Percentiles rank a stretch among this genome's conserved stretches.
Conservation (phyloP, 2,329 filamentous ascomycete species). For the Claviceps fusiformis region DNA sequence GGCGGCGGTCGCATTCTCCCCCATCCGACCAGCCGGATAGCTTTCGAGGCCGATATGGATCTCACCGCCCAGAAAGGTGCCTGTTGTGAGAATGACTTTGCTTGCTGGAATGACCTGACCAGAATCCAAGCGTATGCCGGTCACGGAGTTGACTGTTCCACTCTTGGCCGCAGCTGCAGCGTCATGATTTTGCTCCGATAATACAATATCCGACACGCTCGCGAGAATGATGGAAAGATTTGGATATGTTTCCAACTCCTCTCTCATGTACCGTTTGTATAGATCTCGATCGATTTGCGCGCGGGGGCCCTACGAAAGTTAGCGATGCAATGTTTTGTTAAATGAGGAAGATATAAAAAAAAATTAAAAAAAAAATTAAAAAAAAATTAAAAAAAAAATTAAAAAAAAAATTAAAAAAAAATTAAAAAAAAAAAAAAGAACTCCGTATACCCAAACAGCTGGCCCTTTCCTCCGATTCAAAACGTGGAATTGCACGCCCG, state of each 20-base stretch:
- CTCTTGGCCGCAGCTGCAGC: constrained; percentile 10
- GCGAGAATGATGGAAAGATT: constrained; percentile 72
- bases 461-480: constrained; percentile 84
- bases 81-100: constrained; percentile 86
- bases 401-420: too few relatives aligned
- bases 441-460: constrained; percentile 60
- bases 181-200: constrained; percentile 33
- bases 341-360: too few relatives aligned
- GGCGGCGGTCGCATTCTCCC: constrained; percentile 84
- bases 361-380: too few relatives aligned
- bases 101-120: constrained; percentile 70
- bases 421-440: too few relatives aligned
- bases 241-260: constrained; percentile 65
- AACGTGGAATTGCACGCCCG: constrained; percentile 85
- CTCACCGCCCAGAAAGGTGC: constrained; percentile 88
- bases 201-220: constrained; percentile 83
- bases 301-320: constrained; percentile 50
- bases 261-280: constrained; percentile 82
- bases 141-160: constrained; percentile 55
- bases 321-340: not conserved
- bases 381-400: too few relatives aligned
- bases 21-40: constrained; percentile 81
- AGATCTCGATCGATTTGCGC: constrained; percentile 88
- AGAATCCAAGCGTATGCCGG: constrained; percentile 74
- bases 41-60: constrained; percentile 85